Percentiles rank a stretch among this genome's conserved stretches.
These are phyloP conservation scores for Aspergillus sp. DNA, from an alignment of 2,329 filamentous ascomycete genomes.

Conservation along the genomic window DNA sequence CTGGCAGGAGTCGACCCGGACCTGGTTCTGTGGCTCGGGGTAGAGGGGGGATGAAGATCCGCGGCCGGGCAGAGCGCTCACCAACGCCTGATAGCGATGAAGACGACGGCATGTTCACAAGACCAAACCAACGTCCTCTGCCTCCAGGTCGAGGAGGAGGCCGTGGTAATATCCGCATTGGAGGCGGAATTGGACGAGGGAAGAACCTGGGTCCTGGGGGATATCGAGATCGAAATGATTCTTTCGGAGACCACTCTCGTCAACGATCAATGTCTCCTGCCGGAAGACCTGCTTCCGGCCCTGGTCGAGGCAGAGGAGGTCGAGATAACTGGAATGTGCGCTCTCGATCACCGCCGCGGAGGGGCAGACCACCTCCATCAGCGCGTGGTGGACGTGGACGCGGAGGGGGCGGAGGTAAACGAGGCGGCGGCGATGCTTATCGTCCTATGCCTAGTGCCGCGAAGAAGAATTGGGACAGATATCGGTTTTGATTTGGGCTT, in stretches of 20 bases:
- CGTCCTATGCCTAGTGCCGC: slow-evolving; percentile 27
- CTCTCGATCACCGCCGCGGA: slow-evolving; percentile 16
- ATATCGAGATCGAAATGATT: slow-evolving; percentile 25
- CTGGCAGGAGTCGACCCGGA: slow-evolving; percentile 7
- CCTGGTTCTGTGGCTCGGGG: slow-evolving; percentile 11
- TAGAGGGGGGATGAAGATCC: slow-evolving; percentile 26
- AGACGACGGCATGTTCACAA: slow-evolving; percentile 21
- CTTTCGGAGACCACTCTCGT: slow-evolving; percentile 14
- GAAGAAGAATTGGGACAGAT: slow-evolving; percentile 27
- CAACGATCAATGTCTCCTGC: slow-evolving; percentile 29
- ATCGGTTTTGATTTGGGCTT: slow-evolving; percentile 16
- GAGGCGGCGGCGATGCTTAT: slow-evolving; percentile 19
- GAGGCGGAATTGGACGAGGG: slow-evolving; percentile 22
- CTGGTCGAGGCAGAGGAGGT: slow-evolving; percentile 3
- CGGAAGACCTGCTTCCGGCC: slow-evolving; percentile 12
- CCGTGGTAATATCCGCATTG: slow-evolving; percentile 32
- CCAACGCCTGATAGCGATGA: slow-evolving; percentile 31
- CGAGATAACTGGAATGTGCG: slow-evolving; percentile 15
- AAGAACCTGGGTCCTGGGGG: slow-evolving; percentile 16
- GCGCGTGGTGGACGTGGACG: slow-evolving; percentile 15
- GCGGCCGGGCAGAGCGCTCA: slow-evolving; percentile 28
- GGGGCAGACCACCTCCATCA: slow-evolving; percentile 9
- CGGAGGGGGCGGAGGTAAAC: slow-evolving; percentile 12
- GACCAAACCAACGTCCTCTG: slow-evolving; percentile 20
- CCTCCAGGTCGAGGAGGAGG: slow-evolving; percentile 17